A percentile compares a stretch with the other conserved stretches of the same genome.
These are phyloP conservation scores for Cladosporium sp. DNA, from an alignment of 2,329 filamentous ascomycete genomes.

Conservation along the genomic window DNA sequence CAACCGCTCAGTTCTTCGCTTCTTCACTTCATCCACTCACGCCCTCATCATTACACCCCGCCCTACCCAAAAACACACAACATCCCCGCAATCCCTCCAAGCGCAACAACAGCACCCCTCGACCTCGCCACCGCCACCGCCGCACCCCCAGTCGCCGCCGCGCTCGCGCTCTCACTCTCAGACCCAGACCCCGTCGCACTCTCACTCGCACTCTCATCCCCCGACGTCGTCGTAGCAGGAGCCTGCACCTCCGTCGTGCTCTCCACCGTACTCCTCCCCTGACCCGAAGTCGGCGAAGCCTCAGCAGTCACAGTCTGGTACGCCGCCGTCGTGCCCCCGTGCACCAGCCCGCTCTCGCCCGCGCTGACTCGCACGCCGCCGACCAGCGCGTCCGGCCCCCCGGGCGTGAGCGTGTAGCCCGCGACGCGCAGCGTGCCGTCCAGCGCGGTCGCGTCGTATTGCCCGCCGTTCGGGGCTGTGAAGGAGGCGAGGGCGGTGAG, in stretches of 20 bases:
- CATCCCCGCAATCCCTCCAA: slow-evolving; percentile 6
- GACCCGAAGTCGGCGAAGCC: neutral
- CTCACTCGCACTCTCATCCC: neutral
- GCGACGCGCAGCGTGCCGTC: slow-evolving; percentile 3
- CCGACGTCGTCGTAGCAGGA: neutral
- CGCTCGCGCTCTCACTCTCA: neutral
- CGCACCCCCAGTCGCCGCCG: neutral
- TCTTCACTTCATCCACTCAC: neutral
- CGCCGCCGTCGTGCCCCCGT: neutral
- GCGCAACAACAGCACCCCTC: neutral
- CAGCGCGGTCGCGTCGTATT: slow-evolving; percentile 2
- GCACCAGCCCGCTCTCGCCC: neutral
- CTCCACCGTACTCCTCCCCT: neutral
- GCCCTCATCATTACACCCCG: neutral
- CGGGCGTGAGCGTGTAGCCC: neutral
- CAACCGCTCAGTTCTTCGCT: neutral
- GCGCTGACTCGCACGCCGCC: slow-evolving; percentile 6
- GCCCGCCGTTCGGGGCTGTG: slow-evolving; percentile 10
- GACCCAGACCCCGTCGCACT: neutral
- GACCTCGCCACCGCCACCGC: neutral
- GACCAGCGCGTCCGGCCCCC: slow-evolving; percentile 6
- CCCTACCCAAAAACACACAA: slow-evolving; percentile 9
- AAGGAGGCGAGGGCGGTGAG: slow-evolving; percentile 8
- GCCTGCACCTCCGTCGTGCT: slow-evolving; percentile 1
- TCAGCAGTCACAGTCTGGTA: neutral